Evolutionary conservation across 495 filamentous ascomycete species (phyloP), one percentile per base, ranked within the genome.

Genomic region (Melanomma pulvis-pyrius): DNA sequence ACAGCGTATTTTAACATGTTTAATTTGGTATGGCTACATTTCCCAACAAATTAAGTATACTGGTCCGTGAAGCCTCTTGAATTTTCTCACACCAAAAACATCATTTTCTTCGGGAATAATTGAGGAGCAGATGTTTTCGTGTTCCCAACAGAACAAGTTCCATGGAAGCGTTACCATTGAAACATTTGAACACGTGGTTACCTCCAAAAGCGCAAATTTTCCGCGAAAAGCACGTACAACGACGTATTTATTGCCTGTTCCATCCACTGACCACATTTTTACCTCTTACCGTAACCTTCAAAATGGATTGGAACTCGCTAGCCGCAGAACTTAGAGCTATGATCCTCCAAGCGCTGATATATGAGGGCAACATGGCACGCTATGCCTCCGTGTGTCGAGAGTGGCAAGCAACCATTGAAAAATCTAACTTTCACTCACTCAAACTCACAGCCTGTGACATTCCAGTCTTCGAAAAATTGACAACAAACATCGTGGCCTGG

Each of bases 381-480:
- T 50, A 8, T 50, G 47, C 47, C 22, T 50, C 47, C 7, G 47
- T 50, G 47, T 50, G 47, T 50, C 13, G 22, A 19, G 47, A 50
- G 47, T 50, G 47, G 47, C 47, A 24, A 15, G 47, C 47, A 50
- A 19, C 47, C 21, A 50, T 50, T 19, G 47, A 50, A 22, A 7
- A 15, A n/a, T 19, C 7, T 19, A 50, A 15, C 12, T 50, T 50
- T 22, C 7, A 15, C 12, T n/a, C 47, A n/a, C 22, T 50, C 13
- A 50, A 50, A 24, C 12, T 50, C 22, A 50, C 47, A 7, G 22
- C 13, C 22, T 22, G 8, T 7, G 22, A 24, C 8, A 15, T 50
- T n/a, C 13, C 47, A n/a, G 19, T 15, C 7, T 50, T 50, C 22
- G 19, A 50, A 24, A 50, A 7, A 24, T 9, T 50, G 22, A 19